A percentile compares a stretch with the other conserved stretches of the same genome.
Conservation (phyloP, 768 basidiomycete genomes). For the Scleroderma citrinum region DNA sequence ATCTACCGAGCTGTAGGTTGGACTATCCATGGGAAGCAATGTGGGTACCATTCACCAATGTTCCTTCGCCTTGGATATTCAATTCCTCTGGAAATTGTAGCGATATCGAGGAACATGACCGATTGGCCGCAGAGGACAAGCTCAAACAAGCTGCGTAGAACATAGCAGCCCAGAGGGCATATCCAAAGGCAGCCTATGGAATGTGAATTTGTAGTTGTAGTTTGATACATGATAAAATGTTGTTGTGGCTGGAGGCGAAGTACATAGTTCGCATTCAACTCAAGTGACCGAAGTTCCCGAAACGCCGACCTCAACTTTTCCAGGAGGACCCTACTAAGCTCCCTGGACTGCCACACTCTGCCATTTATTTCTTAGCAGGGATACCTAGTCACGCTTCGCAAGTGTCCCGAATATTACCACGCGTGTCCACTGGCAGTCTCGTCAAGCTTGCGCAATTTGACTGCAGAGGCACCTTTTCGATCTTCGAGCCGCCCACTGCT, state of each 20-base stretch:
- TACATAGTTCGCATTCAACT: not conserved
- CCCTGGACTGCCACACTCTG: no score
- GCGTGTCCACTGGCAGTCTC: not conserved
- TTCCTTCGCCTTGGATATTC: not conserved
- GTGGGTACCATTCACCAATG: conserved; percentile 36
- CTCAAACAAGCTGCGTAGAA: conserved; percentile 11
- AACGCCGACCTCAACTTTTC: not conserved
- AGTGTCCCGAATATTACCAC: not conserved
- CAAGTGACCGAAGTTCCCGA: no score
- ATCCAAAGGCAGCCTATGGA: not conserved
- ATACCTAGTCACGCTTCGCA: no score
- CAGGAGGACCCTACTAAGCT: not conserved
- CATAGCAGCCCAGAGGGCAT: not conserved
- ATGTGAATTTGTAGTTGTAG: not conserved
- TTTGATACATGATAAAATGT: no score
- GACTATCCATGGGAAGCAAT: conserved; percentile 82
- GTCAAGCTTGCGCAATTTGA: not conserved
- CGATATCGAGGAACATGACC: conserved; percentile 73
- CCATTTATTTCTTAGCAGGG: no score
- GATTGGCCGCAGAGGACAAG: conserved; percentile 45
- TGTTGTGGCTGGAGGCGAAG: no score
- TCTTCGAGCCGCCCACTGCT: conserved; percentile 3
- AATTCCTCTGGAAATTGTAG: conserved; percentile 33
- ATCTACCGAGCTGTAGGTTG: conserved; percentile 42
- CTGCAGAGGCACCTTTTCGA: conserved; percentile 3